Conservation (phyloP, 2,329 filamentous ascomycete genomes). For the Cladosporium sp. region DNA sequence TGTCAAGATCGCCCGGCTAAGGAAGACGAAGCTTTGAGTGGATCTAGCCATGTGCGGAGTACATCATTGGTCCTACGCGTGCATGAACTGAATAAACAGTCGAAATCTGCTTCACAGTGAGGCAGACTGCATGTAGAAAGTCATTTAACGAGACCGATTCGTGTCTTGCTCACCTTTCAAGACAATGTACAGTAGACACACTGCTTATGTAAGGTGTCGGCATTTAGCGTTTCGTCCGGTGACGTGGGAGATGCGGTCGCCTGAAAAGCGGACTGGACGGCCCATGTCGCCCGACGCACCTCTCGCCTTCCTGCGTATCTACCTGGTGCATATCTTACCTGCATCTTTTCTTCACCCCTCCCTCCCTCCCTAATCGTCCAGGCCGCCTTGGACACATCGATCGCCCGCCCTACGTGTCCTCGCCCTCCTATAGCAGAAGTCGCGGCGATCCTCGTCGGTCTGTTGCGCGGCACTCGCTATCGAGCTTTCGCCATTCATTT, state of each 20-base stretch:
- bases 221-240: neutral
- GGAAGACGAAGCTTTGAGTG: neutral
- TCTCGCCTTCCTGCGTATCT: neutral
- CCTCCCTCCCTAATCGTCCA: neutral
- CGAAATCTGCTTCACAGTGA: no score
- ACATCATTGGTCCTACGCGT: neutral
- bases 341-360: neutral
- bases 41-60: neutral
- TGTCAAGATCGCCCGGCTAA: neutral
- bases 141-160: no score
- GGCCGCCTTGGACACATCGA: neutral
- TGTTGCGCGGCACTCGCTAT: slow-evolving; percentile 2
- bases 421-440: neutral
- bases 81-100: no score
- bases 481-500: neutral
- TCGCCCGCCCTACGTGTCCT: neutral
- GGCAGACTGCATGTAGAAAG: no score
- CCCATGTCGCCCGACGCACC: neutral
- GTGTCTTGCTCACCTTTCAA: no score
- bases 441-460: neutral
- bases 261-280: no score
- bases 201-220: no score
- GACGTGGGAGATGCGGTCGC: neutral
- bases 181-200: no score
- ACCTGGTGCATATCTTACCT: neutral